These are phyloP conservation scores for Rusavskia elegans DNA, from an alignment of 495 filamentous ascomycete genomes.

Conservation along the genomic window DNA sequence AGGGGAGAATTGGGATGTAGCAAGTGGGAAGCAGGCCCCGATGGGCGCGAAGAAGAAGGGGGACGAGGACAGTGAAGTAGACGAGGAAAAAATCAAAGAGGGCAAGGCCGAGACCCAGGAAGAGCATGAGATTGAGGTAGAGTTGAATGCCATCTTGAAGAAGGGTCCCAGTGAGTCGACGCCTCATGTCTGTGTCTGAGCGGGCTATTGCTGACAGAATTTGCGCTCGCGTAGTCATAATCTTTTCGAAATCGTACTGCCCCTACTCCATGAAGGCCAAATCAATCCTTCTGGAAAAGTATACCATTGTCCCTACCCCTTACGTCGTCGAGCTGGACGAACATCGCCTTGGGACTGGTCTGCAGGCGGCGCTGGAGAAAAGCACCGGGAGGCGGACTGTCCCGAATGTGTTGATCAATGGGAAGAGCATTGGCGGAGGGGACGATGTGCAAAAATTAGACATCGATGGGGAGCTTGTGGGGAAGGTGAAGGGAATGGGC, in stretches of 20 bases:
- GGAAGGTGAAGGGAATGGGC: conserved; percentile 56
- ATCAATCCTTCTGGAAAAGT: conserved; percentile 60
- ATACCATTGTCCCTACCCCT: conserved; percentile 65
- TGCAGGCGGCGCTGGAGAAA: conserved; percentile 53
- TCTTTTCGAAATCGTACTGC: conserved; percentile 93
- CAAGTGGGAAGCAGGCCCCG: conserved; percentile 23
- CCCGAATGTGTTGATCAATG: conserved; percentile 79
- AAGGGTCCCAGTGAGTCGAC: conserved; percentile 52
- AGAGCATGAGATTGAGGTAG: conserved; percentile 36
- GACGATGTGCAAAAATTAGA: conserved; percentile 72
- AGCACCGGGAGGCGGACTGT: conserved; percentile 74
- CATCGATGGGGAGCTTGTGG: conserved; percentile 45
- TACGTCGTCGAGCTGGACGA: conserved; percentile 84
- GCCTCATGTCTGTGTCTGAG: neutral
- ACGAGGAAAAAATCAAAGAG: conserved; percentile 20
- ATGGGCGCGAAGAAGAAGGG: conserved; percentile 4
- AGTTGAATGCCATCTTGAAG: conserved; percentile 64
- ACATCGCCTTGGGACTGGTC: conserved; percentile 50
- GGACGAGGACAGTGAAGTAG: conserved; percentile 9
- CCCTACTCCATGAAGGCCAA: conserved; percentile 74
- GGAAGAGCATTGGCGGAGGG: conserved; percentile 76
- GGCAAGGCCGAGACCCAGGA: conserved; percentile 36
- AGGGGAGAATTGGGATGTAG: conserved; percentile 17
- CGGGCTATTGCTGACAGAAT: conserved; percentile 10
- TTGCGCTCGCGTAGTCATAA: conserved; percentile 46